phyloP scores from a whole-genome alignment of 176 grass and related monocot genomes.

The Rhipidocladum racemiflorum region DNA sequence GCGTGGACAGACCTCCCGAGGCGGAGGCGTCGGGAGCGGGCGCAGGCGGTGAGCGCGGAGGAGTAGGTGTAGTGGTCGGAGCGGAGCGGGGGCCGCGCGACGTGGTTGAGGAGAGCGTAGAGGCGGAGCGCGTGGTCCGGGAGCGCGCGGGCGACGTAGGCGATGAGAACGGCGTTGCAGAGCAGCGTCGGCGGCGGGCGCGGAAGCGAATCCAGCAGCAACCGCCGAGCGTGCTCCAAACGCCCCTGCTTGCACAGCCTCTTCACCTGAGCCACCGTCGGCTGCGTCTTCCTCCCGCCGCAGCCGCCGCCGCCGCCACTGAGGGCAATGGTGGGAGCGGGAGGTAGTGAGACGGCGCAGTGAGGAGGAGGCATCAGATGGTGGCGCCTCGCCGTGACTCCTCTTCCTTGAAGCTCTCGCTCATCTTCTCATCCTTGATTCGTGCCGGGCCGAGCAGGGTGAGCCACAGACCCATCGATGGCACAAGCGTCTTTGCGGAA shows the following conservation, averaged over 20 bases:
- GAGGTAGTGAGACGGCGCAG: constrained; percentile 24
- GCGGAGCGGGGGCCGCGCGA: constrained; percentile 19
- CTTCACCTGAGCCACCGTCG: constrained; percentile 51
- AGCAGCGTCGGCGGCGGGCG: constrained; percentile 52
- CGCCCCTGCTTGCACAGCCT: constrained; percentile 72
- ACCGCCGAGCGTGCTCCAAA: constrained; percentile 62
- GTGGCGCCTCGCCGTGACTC: constrained; percentile 9
- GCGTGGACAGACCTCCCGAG: constrained; percentile 77
- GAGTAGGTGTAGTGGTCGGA: constrained; percentile 94
- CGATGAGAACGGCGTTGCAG: constrained; percentile 84
- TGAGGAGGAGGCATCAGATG: constrained; percentile 32
- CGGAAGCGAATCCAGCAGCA: constrained; percentile 60
- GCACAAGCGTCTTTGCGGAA: neutral
- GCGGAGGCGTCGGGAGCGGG: constrained; percentile 52
- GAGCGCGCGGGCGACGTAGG: constrained; percentile 67
- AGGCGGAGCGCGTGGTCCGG: constrained; percentile 69
- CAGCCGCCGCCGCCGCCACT: neutral
- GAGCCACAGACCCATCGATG: neutral
- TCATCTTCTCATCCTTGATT: constrained; percentile 47
- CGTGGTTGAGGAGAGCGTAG: constrained; percentile 76
- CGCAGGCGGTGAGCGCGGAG: constrained; percentile 78
- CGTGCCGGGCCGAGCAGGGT: constrained; percentile 8
- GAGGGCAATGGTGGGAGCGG: neutral
- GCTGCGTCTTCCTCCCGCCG: neutral
- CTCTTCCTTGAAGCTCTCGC: neutral